These are phyloP conservation scores for Solanum chacoense DNA, from an alignment of 305 asterid genomes.

Conservation along the genomic window DNA sequence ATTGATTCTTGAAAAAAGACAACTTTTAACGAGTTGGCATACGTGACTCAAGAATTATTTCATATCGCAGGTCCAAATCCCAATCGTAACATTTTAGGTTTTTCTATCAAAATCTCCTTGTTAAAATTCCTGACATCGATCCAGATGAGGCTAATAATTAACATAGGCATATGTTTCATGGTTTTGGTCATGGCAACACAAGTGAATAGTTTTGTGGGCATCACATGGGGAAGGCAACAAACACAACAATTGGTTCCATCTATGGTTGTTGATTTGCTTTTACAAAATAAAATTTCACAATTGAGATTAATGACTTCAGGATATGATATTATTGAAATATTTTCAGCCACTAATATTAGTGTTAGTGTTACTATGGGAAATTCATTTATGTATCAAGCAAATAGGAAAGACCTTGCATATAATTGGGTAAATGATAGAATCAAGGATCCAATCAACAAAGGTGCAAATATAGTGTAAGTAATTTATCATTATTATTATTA, in stretches of 20 bases:
- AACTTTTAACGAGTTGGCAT: neutral
- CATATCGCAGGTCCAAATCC: neutral
- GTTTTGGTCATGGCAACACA: neutral
- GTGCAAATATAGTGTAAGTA: neutral
- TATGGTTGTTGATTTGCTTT: constrained; percentile 26
- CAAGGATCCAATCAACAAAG: neutral
- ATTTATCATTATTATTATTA: neutral
- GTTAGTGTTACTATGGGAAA: constrained; percentile 3
- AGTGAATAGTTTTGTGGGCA: constrained; percentile 19
- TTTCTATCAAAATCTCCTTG: neutral
- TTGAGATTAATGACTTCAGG: constrained; percentile 13
- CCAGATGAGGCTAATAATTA: neutral
- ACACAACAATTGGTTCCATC: constrained; percentile 29
- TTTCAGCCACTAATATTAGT: constrained; percentile 10
- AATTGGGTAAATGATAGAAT: neutral
- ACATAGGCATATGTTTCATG: neutral
- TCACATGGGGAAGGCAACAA: constrained; percentile 29
- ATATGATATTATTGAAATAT: constrained; percentile 7
- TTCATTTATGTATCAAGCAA: neutral
- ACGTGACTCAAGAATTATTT: neutral
- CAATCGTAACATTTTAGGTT: neutral
- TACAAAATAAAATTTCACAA: constrained; percentile 14
- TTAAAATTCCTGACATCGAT: neutral
- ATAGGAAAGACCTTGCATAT: neutral
- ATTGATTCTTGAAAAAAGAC: neutral